Evolutionary conservation across 306 rosid genomes (phyloP).

Genomic region (Myrica gale): DNA sequence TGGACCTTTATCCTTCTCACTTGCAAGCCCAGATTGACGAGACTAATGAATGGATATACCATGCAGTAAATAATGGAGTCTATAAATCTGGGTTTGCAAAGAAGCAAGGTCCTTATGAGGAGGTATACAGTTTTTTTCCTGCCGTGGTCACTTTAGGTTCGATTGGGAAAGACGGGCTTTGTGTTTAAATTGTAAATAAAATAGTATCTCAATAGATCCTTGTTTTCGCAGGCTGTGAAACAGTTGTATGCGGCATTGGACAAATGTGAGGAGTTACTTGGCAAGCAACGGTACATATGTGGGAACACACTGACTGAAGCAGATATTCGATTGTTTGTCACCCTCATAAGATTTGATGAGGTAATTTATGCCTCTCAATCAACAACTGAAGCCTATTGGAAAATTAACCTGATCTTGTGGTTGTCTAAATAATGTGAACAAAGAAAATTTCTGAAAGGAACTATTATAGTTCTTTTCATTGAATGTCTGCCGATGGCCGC

Average conservation of each 20-base stretch:
- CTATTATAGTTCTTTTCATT: neutral
- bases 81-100: slow-evolving; percentile 88
- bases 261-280: slow-evolving; percentile 71
- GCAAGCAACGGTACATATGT: slow-evolving; percentile 80
- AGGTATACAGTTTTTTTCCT: slow-evolving; percentile 35
- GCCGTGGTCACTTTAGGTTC: neutral
- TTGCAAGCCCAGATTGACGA: slow-evolving; percentile 65
- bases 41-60: slow-evolving; percentile 68
- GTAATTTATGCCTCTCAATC: slow-evolving; percentile 35
- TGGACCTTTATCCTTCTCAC: slow-evolving; percentile 77
- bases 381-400: slow-evolving; percentile 1
- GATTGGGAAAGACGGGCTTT: neutral
- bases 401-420: slow-evolving; percentile 14
- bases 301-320: slow-evolving; percentile 77
- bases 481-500: neutral
- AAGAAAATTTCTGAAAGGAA: neutral
- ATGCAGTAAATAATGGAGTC: slow-evolving; percentile 75
- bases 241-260: slow-evolving; percentile 73
- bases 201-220: slow-evolving; percentile 18
- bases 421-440: neutral
- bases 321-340: slow-evolving; percentile 89
- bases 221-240: slow-evolving; percentile 63
- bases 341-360: slow-evolving; percentile 95
- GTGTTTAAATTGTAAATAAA: too few species aligned
- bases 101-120: slow-evolving; percentile 80